These are phyloP conservation scores for Rehmannia glutinosa DNA, from an alignment of 257 asterid genomes.

Conservation along the genomic window DNA sequence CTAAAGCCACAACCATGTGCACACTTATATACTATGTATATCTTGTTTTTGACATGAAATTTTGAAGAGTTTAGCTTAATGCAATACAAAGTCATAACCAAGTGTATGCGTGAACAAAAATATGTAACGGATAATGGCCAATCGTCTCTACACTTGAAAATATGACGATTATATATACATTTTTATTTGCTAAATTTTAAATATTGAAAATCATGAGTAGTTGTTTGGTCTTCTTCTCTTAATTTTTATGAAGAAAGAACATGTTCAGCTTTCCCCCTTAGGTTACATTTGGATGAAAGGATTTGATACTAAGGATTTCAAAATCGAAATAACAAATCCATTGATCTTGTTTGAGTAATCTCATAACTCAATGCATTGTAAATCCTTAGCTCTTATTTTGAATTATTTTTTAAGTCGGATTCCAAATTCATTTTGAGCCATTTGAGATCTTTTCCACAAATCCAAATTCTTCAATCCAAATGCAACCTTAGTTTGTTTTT, in stretches of 20 bases:
- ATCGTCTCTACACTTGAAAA: not conserved
- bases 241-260: not conserved
- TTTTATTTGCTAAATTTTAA: not conserved
- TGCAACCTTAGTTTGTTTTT: too few relatives aligned
- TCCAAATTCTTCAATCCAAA: too few relatives aligned
- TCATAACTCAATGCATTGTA: too few relatives aligned
- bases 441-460: too few relatives aligned
- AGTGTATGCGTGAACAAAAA: not conserved
- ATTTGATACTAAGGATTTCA: too few relatives aligned
- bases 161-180: not conserved
- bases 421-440: too few relatives aligned
- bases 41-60: not conserved
- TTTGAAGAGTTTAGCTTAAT: conserved; percentile 4
- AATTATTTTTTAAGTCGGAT: too few relatives aligned
- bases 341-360: too few relatives aligned
- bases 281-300: not conserved
- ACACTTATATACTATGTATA: not conserved
- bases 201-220: not conserved
- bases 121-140: not conserved
- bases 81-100: not conserved
- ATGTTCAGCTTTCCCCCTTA: not conserved
- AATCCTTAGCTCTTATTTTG: too few relatives aligned
- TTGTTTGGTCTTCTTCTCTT: not conserved
- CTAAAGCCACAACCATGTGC: not conserved
- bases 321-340: too few relatives aligned